Percentiles rank a stretch among this genome's conserved stretches.
phyloP scores from a whole-genome alignment of 176 grass and related monocot genomes.

The Phoenix roebelenii region DNA sequence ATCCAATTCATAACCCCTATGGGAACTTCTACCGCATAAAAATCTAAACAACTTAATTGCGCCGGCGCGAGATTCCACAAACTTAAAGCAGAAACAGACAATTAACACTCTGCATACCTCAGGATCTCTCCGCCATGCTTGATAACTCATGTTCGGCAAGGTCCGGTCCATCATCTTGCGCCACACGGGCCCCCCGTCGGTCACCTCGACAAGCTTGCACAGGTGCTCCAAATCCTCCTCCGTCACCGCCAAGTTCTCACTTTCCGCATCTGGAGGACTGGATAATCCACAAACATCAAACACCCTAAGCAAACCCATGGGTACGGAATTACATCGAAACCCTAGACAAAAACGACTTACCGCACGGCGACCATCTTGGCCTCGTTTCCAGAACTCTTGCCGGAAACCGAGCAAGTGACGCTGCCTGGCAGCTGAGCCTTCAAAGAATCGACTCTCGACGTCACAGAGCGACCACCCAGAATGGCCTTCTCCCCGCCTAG shows the following conservation, averaged over 20 bases:
- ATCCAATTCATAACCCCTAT: too few species aligned
- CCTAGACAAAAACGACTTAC: too few species aligned
- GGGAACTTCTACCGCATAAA: too few species aligned
- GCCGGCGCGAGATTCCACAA: too few species aligned
- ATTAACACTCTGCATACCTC: constrained; percentile 16
- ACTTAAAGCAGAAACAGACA: too few species aligned
- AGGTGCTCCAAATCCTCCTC: constrained; percentile 51
- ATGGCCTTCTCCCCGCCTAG: background rate
- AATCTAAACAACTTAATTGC: background rate
- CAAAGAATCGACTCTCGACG: background rate
- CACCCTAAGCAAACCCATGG: background rate
- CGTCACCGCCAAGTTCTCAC: constrained; percentile 34
- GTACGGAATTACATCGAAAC: background rate
- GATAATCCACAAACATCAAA: constrained; percentile 14
- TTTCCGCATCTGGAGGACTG: constrained; percentile 5
- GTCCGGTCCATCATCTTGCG: constrained; percentile 73
- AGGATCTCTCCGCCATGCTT: constrained; percentile 76
- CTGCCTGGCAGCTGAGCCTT: too few species aligned
- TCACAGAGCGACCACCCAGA: background rate
- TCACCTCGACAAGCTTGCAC: constrained; percentile 59
- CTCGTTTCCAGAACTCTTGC: too few species aligned
- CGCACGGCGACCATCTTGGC: constrained; percentile 1
- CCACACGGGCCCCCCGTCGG: constrained; percentile 66
- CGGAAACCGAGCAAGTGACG: too few species aligned
- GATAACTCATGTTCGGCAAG: constrained; percentile 44